These are phyloP conservation scores for Crataegus laevigata DNA, from an alignment of 306 rosid genomes.

Conservation along the genomic window DNA sequence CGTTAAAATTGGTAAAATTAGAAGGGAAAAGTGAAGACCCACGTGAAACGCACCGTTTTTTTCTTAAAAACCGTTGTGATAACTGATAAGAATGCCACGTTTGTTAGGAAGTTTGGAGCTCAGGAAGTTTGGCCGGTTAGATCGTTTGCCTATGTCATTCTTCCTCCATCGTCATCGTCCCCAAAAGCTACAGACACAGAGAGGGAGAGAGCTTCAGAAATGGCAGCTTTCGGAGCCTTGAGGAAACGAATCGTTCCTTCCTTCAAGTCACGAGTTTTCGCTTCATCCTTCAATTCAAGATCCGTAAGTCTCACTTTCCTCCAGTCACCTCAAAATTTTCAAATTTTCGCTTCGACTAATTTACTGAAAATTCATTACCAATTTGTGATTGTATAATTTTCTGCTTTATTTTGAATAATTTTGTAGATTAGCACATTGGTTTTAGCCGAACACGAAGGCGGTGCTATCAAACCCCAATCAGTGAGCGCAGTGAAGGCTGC, in stretches of 20 bases:
- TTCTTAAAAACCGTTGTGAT: too few relatives aligned
- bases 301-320: constrained; percentile 31
- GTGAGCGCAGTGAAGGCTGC: constrained; percentile 76
- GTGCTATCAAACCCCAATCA: constrained; percentile 54
- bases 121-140: too few relatives aligned
- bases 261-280: constrained; percentile 16
- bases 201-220: constrained; percentile 4
- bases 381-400: not conserved
- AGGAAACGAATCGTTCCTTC: constrained; percentile 32
- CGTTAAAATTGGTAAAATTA: too few relatives aligned
- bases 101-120: too few relatives aligned
- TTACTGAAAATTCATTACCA: too few relatives aligned
- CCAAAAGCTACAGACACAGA: not conserved
- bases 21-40: too few relatives aligned
- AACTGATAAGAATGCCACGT: too few relatives aligned
- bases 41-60: too few relatives aligned
- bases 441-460: constrained; percentile 74
- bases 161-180: not conserved
- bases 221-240: constrained; percentile 60
- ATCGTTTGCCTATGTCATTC: not conserved
- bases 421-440: constrained; percentile 70
- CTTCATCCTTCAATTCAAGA: constrained; percentile 30
- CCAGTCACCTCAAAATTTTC: not conserved
- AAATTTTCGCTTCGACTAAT: too few relatives aligned
- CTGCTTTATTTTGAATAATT: not conserved